Percentiles rank a stretch among this genome's conserved stretches.
Conservation (phyloP, 495 filamentous ascomycete genomes). For the Viridothelium virens region DNA sequence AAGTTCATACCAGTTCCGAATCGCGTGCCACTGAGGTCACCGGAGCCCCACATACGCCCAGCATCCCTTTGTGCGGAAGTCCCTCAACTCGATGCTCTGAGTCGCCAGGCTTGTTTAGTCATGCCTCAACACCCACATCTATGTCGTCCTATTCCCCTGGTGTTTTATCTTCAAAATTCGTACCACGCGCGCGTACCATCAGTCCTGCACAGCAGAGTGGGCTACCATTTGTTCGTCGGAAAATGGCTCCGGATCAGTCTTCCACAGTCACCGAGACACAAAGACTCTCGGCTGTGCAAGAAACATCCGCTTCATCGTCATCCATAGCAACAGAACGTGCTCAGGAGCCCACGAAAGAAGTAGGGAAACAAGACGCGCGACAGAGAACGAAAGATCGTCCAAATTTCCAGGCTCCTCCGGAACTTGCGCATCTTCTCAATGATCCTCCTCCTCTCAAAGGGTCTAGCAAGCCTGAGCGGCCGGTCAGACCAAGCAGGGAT, state of each 20-base stretch:
- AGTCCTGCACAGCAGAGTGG: constrained; percentile 55
- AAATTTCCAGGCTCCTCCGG: constrained; percentile 31
- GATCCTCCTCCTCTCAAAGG: constrained; percentile 14
- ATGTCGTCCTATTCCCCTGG: constrained; percentile 92
- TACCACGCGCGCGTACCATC: constrained; percentile 51
- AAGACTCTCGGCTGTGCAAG: constrained; percentile 14
- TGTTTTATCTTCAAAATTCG: constrained; percentile 52
- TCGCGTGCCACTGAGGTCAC: constrained; percentile 14
- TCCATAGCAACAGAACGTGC: constrained; percentile 34
- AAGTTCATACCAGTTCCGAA: constrained; percentile 9
- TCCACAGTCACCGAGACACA: neutral
- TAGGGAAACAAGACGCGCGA: constrained; percentile 39
- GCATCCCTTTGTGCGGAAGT: constrained; percentile 41
- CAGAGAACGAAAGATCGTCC: constrained; percentile 30
- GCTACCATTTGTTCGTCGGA: constrained; percentile 59
- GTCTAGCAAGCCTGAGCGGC: constrained; percentile 24
- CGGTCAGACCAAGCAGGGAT: constrained; percentile 65
- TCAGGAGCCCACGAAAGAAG: constrained; percentile 38
- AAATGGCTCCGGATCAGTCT: constrained; percentile 32
- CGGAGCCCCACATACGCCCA: constrained; percentile 27
- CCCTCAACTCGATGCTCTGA: constrained; percentile 92
- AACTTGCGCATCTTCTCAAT: constrained; percentile 37
- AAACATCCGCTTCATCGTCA: constrained; percentile 27
- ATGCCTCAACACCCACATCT: constrained; percentile 90
- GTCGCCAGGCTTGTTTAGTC: constrained; percentile 84